These are phyloP conservation scores for Staphylotrichum longicolle DNA, from an alignment of 495 filamentous ascomycete genomes.

Conservation along the genomic window DNA sequence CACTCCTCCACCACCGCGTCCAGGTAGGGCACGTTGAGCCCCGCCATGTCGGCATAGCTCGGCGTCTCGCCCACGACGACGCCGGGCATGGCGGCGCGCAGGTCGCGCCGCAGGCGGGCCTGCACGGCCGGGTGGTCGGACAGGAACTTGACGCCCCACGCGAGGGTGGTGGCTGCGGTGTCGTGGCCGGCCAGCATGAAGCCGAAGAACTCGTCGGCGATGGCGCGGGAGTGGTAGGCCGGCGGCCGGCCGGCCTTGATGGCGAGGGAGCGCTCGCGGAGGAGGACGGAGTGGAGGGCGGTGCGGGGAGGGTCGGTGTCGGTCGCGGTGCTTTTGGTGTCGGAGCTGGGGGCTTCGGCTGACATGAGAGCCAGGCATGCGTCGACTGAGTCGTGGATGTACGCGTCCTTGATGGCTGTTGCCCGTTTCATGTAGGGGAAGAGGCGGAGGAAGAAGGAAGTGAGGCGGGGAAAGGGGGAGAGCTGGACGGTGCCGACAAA, in stretches of 20 bases:
- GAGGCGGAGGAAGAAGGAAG: slow-evolving; percentile 21
- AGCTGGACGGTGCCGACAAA: no score
- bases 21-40: slow-evolving; percentile 34
- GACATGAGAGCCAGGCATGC: slow-evolving; percentile 23
- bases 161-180: slow-evolving; percentile 27
- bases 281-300: slow-evolving; percentile 41
- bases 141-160: slow-evolving; percentile 39
- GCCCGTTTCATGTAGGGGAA: slow-evolving; percentile 25
- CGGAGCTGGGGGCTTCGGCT: no score
- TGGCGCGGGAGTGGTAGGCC: slow-evolving; percentile 25
- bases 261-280: slow-evolving; percentile 35
- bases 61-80: no score
- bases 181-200: slow-evolving; percentile 36
- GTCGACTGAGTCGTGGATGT: slow-evolving; percentile 29
- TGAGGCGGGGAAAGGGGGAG: slow-evolving; percentile 22
- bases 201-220: slow-evolving; percentile 39
- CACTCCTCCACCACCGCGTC: slow-evolving; percentile 37
- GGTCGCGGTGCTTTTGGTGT: no score
- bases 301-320: no score
- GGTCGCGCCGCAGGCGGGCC: slow-evolving; percentile 20
- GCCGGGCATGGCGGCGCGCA: slow-evolving; percentile 22
- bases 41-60: no score
- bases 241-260: slow-evolving; percentile 35
- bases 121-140: slow-evolving; percentile 33
- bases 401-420: slow-evolving; percentile 24